A percentile compares a stretch with the other conserved stretches of the same genome.
Conservation (phyloP, 495 filamentous ascomycete species). For the Halenospora varia region DNA sequence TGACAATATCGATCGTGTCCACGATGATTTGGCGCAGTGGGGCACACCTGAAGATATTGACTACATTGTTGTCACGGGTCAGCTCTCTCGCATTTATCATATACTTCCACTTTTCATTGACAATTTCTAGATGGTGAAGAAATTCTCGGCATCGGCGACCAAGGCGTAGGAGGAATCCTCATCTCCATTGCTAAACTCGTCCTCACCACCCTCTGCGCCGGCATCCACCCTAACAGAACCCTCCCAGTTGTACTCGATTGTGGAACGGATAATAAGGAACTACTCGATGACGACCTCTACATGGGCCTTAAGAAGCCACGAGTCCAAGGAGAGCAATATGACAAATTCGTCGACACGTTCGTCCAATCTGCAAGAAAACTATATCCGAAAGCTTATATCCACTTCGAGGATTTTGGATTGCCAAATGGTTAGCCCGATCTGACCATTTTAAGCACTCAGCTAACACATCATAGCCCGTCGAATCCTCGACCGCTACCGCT, state of each 20-base stretch:
- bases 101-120: background rate
- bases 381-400: slow-evolving; percentile 79
- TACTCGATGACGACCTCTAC: slow-evolving; percentile 79
- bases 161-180: slow-evolving; percentile 83
- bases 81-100: slow-evolving; percentile 5
- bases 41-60: slow-evolving; percentile 71
- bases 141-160: slow-evolving; percentile 88
- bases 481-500: slow-evolving; percentile 70
- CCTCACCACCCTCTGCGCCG: slow-evolving; percentile 78
- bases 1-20: slow-evolving; percentile 51
- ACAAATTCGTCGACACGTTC: slow-evolving; percentile 72
- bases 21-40: slow-evolving; percentile 63
- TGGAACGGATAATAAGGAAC: slow-evolving; percentile 75
- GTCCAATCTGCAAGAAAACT: slow-evolving; percentile 60
- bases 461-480: slow-evolving; percentile 40
- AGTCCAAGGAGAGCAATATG: slow-evolving; percentile 69
- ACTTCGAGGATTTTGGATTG: slow-evolving; percentile 67
- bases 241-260: slow-evolving; percentile 84
- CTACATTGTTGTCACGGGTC: slow-evolving; percentile 83
- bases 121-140: slow-evolving; percentile 44
- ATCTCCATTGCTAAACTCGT: slow-evolving; percentile 83
- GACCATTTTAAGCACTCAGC: background rate
- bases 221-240: slow-evolving; percentile 75
- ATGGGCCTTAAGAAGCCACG: slow-evolving; percentile 68
- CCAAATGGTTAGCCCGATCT: slow-evolving; percentile 33